Evolutionary conservation across 805 yeast species (phyloP), one percentile per base, ranked within the genome.

Genomic region (Lipomyces yamadae): DNA sequence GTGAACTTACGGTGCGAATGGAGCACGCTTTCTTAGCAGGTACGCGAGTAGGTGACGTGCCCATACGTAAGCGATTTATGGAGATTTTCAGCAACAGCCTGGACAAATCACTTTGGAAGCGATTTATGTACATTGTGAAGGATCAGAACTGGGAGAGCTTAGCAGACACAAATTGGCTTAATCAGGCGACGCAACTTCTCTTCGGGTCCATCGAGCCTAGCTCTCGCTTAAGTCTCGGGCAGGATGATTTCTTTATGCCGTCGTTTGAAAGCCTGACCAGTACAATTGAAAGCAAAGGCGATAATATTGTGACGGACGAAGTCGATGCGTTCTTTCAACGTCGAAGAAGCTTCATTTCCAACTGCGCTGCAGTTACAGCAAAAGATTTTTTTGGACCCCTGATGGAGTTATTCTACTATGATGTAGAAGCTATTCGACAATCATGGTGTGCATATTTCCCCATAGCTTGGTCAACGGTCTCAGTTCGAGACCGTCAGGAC

Each of bases 61-160:
- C 82, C 2, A 88, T 91, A 35, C 85, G 99, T 60, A 83, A 86
- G 65, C 88, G 86, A 71, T 83, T 96, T 69, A 90, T 95, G 95
- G 76, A 84, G 0, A 90, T 95, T 64, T 79, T 95, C 74, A 88
- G 88, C 76, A 84, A 84, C 56, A 90, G 96, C 70, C 80, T 95
- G 68, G 97, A 93, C 68, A 84, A 81, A 60, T 92, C 90, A 71
- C 83, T 92, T 32, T 85, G 85, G 72, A 92, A 91, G 76, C 83
- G 99, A 65, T 80, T 95, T 45, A 87, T 88, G 70, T 96, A 96
- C 72, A 88, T 94, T 7, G 84, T 96, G n/a, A 81, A 94, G 50
- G 98, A 95, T 73, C 99, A 95, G 76, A 94, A 92, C 74, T 95
- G 99, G 99, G 99, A 95, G 75, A 89, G 85, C 71, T 80, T 95